A percentile compares a stretch with the other conserved stretches of the same genome.
Conservation (phyloP, 106 monocot species). For the Agapanthus africanus region DNA sequence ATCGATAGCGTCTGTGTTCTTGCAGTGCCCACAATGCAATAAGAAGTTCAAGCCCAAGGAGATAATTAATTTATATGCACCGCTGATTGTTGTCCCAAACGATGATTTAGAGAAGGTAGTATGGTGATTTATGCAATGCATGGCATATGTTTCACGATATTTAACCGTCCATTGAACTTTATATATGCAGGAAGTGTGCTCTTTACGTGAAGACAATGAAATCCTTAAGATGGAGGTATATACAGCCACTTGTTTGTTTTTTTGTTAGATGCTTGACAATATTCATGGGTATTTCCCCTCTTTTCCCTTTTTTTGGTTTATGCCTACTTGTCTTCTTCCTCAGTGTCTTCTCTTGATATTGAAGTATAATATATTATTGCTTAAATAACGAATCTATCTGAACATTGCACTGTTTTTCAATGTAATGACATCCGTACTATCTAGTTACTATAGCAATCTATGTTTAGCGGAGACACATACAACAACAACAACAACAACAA, state of each 20-base stretch:
- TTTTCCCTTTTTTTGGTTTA: not conserved
- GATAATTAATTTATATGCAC: slow-evolving; percentile 42
- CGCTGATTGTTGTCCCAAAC: slow-evolving; percentile 35
- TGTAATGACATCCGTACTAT: not conserved
- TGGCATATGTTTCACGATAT: slow-evolving; percentile 1
- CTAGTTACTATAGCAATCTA: not conserved
- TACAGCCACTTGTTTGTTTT: not conserved
- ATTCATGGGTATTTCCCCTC: not conserved
- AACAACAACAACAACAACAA: too few relatives aligned
- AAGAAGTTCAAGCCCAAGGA: slow-evolving; percentile 19
- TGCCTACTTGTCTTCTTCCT: not conserved
- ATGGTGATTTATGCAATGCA: not conserved
- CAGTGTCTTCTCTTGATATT: not conserved
- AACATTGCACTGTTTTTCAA: not conserved
- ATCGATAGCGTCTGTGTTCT: not conserved
- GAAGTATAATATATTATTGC: not conserved
- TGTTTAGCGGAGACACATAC: too few relatives aligned
- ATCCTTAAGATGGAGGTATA: slow-evolving; percentile 42
- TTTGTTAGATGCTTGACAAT: not conserved
- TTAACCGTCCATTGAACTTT: slow-evolving; percentile 1
- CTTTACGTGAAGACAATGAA: slow-evolving; percentile 48
- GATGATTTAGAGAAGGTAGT: slow-evolving; percentile 57
- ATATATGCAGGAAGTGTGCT: slow-evolving; percentile 48
- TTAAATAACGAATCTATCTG: not conserved
- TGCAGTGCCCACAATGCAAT: slow-evolving; percentile 50